Percentiles rank a stretch among this genome's conserved stretches.
phyloP scores from a whole-genome alignment of 2,329 filamentous ascomycete genomes.

The Fusarium albidum region DNA sequence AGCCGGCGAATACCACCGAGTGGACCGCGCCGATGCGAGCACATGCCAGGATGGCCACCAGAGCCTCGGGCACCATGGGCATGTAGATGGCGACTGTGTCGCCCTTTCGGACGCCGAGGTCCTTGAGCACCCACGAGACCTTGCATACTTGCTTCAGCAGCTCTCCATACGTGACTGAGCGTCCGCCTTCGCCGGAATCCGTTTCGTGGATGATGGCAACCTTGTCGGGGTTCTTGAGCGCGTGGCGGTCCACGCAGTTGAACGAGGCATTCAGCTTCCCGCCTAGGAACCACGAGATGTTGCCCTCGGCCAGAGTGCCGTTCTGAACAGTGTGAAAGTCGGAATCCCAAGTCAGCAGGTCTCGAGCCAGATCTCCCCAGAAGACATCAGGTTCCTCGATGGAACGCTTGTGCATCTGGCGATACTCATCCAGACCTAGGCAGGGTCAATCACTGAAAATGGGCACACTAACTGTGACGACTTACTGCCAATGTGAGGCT shows the following conservation, averaged over 20 bases:
- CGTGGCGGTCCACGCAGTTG: constrained; percentile 95
- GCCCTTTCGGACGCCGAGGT: constrained; percentile 93
- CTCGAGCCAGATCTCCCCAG: constrained; percentile 83
- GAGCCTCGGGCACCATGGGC: constrained; percentile 94
- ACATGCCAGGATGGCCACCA: constrained; percentile 81
- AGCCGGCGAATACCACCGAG: constrained; percentile 94
- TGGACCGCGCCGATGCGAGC: constrained; percentile 89
- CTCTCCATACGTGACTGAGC: constrained; percentile 87
- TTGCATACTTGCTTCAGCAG: constrained; percentile 87
- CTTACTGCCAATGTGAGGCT: constrained; percentile 31
- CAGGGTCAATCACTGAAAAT: neutral
- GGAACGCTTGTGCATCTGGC: constrained; percentile 74
- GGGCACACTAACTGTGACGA: neutral
- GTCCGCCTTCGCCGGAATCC: constrained; percentile 85
- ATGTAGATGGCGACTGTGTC: constrained; percentile 95
- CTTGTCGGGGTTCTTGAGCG: constrained; percentile 85
- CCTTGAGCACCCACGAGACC: constrained; percentile 82
- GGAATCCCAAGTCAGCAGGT: constrained; percentile 84
- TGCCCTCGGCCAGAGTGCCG: constrained; percentile 77
- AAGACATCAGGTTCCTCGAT: constrained; percentile 86
- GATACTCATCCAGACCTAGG: constrained; percentile 67
- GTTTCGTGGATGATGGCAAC: constrained; percentile 96
- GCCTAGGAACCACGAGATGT: constrained; percentile 91
- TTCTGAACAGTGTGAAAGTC: constrained; percentile 87
- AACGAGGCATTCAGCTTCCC: constrained; percentile 90